Conservation (phyloP, 1,284 basidiomycete species). For the Chondrostereum purpureum region DNA sequence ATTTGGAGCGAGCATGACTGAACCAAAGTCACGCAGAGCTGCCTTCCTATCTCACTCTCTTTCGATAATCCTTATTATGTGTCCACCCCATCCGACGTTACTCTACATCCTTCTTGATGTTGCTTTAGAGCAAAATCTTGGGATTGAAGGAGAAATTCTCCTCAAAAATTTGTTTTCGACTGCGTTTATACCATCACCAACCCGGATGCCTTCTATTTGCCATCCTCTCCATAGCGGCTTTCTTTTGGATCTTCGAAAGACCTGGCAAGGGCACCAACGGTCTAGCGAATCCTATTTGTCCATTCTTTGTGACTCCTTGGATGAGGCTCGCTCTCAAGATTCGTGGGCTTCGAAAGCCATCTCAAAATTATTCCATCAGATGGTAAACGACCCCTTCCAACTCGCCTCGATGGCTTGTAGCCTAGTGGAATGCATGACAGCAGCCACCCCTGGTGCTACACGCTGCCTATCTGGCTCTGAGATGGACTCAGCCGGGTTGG, state of each 20-base stretch:
- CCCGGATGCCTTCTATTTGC: conserved; percentile 22
- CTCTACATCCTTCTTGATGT: conserved; percentile 41
- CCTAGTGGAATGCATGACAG: conserved; percentile 5
- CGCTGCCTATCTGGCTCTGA: too few relatives aligned
- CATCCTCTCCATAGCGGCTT: conserved; percentile 34
- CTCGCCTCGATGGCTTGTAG: conserved; percentile 5
- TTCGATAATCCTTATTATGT: conserved; percentile 36
- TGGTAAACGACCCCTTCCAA: conserved; percentile 14
- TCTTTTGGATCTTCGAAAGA: conserved; percentile 27
- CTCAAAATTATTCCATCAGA: conserved; percentile 25
- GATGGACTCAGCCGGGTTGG: too few relatives aligned
- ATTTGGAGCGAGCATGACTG: background rate
- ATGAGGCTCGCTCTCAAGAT: conserved; percentile 10
- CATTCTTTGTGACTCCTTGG: conserved; percentile 18
- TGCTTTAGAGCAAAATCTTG: conserved; percentile 32
- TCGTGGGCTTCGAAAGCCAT: conserved; percentile 36
- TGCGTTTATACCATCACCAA: conserved; percentile 24
- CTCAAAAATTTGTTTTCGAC: conserved; percentile 30
- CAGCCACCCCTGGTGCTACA: conserved; percentile 16
- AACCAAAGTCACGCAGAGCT: conserved; percentile 25
- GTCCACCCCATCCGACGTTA: conserved; percentile 39
- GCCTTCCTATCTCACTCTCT: conserved; percentile 46
- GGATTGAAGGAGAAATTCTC: conserved; percentile 35
- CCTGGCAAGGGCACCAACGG: conserved; percentile 28
- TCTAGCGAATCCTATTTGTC: conserved; percentile 14